Evolutionary conservation across 345 rosid genomes (phyloP), one percentile per base, ranked within the genome.

Genomic region (Lagerstroemia speciosa): DNA sequence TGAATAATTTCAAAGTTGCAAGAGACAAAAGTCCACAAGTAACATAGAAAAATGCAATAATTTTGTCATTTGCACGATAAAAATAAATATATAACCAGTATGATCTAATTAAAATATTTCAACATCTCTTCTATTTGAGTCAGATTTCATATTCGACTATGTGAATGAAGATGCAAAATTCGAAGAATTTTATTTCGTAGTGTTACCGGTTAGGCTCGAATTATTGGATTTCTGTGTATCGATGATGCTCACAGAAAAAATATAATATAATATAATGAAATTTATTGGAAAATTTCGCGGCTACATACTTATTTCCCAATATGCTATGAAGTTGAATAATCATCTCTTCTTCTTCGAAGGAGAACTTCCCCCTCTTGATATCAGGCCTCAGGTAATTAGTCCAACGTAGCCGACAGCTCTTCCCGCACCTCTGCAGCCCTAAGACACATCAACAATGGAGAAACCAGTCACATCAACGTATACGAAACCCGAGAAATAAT

Each of bases 361-460:
- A 80, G 69, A 90, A 90, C 50, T 82, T 72, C 8, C 96, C 96
- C 65, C 96, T 81, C 66, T 87, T 90, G 76, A 90, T 87, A 69
- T 90, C 92, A 38, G 96, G 93, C 64, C 96, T 76, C 50, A 90
- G 83, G 61, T 90, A 90, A 48, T 90, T 90, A 3, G 87, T 86
- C 96, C 96, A 90, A 22, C 96, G 79, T 26, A 90, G 78, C 24
- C 96, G 81, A 62, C 93, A 90, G 55, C 96, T 90, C 74, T 90
- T 90, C 38, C 96, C 91, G 73, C 96, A 90, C 73, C 96, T 84
- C 40, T 84, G 85, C 63, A 90, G 75, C 26, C 88, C 96, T 85
- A 7, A 45, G 60, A 57, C 20, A 40, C 48, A 24, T 1, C 31
- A 55, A 22, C 31, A 55, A 55, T 20, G 16, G 19, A 11, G 50